Base-by-base conservation (phyloP, 495 filamentous ascomycete genomes). In the Talaromyces stipitatus region DNA sequence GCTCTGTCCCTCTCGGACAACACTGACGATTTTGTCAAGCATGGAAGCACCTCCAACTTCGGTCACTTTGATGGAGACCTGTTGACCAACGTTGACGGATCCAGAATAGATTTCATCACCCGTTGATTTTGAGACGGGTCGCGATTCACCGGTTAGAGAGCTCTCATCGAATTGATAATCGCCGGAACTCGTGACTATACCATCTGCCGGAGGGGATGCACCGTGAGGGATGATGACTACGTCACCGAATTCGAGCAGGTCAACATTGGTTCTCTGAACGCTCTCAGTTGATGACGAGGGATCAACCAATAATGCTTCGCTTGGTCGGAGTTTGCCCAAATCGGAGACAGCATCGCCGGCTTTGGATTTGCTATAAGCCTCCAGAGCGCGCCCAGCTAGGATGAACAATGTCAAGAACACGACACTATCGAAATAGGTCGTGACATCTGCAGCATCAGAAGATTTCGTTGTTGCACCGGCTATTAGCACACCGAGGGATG, bases 391-490 rank as follows among this genome's bases (percentile, higher is more conserved):
- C 50, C 86, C 86, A 53, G 88, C 78, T 5, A 97, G 82, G 50
- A 97, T 83, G 65, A 97, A 97, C 54, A 97, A 79, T 0, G 94
- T 97, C 41, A 97, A 71, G 58, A 97, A 96, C 1, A 96, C 89
- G 2, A 96, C 94, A 2, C 91, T 89, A 68, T 97, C 94, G 62
- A 97, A 97, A 64, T 96, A 97, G 8, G 85, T 88, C 8, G 84
- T 78, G 14, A 73, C 75, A 52, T 85, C 76, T 16, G 73, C 69
- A 26, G 56, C 68, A 16, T 64, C 58, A 9, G 69, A 62, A 0
- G 57, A 63, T 14, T 67, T 68, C 11, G 64, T 69, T 9, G 72
- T 78, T 1, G 84, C 89, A 23, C 85, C 85, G 38, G 87, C 79
- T 23, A 87, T 85, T 56, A 97, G 77, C 52, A 94, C 82, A 8